These are phyloP conservation scores for Calonectria hawksworthii DNA, from an alignment of 2,329 filamentous ascomycete genomes.

Conservation along the genomic window DNA sequence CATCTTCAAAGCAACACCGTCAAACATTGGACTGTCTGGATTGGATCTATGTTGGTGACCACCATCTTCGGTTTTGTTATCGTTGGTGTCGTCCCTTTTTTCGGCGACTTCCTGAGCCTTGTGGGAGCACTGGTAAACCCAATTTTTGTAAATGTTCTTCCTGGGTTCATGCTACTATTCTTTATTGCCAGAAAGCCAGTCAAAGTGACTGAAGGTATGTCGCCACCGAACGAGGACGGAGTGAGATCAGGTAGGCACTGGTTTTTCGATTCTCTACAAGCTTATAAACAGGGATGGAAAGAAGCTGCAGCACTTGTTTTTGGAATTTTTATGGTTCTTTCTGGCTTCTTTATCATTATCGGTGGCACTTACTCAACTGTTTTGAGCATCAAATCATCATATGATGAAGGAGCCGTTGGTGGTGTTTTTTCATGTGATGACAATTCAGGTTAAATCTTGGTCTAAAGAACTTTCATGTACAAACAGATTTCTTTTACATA, in stretches of 20 bases:
- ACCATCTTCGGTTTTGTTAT: neutral
- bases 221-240: neutral
- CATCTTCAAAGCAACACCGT: neutral
- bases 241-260: neutral
- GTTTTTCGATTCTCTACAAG: neutral
- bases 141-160: neutral
- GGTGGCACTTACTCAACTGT: neutral
- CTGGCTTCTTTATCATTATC: neutral
- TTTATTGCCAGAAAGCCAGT: neutral
- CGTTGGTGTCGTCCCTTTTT: neutral
- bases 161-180: neutral
- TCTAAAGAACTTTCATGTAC: neutral
- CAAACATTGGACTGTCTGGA: neutral
- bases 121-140: neutral
- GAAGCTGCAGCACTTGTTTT: neutral
- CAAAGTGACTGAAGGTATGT: neutral
- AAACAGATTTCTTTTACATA: too few species aligned
- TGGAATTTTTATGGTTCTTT: neutral
- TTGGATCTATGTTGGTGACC: neutral
- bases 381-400: neutral
- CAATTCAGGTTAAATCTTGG: neutral
- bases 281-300: neutral
- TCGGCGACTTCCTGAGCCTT: neutral
- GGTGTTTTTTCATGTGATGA: neutral
- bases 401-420: neutral